phyloP scores from a whole-genome alignment of 106 monocot genomes.

The Platanthera zijinensis region DNA sequence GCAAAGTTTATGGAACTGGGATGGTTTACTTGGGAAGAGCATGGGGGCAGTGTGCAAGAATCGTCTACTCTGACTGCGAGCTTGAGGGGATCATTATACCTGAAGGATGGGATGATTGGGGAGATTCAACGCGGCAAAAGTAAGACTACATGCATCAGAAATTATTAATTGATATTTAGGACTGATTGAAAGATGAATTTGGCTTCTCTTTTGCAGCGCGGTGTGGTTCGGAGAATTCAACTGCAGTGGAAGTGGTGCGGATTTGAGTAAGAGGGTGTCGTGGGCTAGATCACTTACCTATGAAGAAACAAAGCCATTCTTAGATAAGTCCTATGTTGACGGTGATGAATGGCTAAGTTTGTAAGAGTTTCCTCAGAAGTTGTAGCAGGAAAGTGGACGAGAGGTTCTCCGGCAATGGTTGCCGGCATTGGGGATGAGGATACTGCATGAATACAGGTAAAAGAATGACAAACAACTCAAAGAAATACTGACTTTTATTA shows the following conservation, averaged over 20 bases:
- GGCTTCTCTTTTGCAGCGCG: conserved; percentile 31
- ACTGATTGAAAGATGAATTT: background rate
- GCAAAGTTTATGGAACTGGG: conserved; percentile 59
- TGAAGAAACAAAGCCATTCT: conserved; percentile 52
- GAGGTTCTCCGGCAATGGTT: too few species aligned
- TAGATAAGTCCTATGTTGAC: conserved; percentile 53
- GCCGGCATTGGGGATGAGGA: too few species aligned
- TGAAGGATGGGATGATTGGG: conserved; percentile 91
- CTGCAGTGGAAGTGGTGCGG: conserved; percentile 58
- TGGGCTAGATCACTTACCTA: conserved; percentile 70
- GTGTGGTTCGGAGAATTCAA: conserved; percentile 71
- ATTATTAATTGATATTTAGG: background rate
- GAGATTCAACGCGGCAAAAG: conserved; percentile 69
- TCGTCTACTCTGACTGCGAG: conserved; percentile 61
- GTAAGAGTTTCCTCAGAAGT: conserved; percentile 12
- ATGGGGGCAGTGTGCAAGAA: conserved; percentile 71
- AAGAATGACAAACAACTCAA: too few species aligned
- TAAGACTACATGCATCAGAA: background rate
- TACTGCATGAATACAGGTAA: too few species aligned
- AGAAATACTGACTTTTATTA: too few species aligned
- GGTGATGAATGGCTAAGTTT: conserved; percentile 68
- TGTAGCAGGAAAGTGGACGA: too few species aligned
- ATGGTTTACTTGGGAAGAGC: conserved; percentile 73
- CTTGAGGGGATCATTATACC: conserved; percentile 53
- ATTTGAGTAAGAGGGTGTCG: conserved; percentile 29